Conservation (phyloP, 768 basidiomycete species). For the Trametes maxima region DNA sequence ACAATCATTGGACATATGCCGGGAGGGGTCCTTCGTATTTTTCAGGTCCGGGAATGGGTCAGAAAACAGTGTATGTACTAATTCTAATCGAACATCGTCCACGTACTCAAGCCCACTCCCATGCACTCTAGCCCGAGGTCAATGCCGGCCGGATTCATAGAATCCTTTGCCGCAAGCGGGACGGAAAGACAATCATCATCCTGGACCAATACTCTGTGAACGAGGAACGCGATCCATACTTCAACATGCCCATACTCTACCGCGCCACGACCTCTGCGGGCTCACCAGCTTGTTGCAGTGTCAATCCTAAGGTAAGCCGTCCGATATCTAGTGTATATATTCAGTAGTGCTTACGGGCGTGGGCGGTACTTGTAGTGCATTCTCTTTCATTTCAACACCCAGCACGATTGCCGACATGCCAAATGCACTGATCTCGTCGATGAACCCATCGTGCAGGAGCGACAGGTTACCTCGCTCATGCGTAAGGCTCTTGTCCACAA, state of each 20-base stretch:
- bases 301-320: background rate
- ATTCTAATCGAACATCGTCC: too few relatives aligned
- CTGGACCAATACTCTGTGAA: constrained; percentile 1
- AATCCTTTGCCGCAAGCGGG: background rate
- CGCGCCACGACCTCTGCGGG: background rate
- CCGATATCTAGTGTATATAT: background rate
- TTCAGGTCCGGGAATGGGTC: too few relatives aligned
- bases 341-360: background rate
- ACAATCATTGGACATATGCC: background rate
- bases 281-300: background rate
- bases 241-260: constrained; percentile 9
- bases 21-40: background rate
- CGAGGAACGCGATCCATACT: background rate
- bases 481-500: constrained; percentile 26
- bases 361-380: constrained; percentile 18
- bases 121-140: too few relatives aligned
- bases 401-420: constrained; percentile 29
- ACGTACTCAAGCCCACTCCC: too few relatives aligned
- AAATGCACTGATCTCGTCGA: constrained; percentile 19
- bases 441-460: constrained; percentile 26
- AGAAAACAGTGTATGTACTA: too few relatives aligned
- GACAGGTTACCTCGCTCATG: constrained; percentile 15
- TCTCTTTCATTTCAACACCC: constrained; percentile 28
- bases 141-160: background rate
- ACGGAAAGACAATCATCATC: background rate